phyloP scores from a whole-genome alignment of 2,329 filamentous ascomycete genomes.

The Colletotrichum tofieldiae region DNA sequence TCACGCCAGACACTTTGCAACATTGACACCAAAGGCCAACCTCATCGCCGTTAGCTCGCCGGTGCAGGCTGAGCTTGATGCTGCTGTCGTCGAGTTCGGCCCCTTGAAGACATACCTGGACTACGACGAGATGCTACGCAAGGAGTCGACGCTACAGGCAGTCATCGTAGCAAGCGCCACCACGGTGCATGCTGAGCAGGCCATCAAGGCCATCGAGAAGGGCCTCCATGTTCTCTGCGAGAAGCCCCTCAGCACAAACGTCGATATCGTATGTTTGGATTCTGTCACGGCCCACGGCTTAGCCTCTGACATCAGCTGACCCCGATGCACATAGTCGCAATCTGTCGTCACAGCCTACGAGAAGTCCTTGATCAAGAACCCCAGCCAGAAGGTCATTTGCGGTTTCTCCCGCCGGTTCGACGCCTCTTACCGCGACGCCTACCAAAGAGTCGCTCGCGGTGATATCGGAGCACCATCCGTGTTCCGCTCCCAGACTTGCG shows the following conservation, averaged over 20 bases:
- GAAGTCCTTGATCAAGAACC: slow-evolving; percentile 56
- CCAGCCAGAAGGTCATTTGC: slow-evolving; percentile 74
- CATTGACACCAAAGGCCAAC: slow-evolving; percentile 29
- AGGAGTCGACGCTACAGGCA: slow-evolving; percentile 50
- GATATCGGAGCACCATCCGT: slow-evolving; percentile 73
- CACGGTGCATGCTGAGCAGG: slow-evolving; percentile 71
- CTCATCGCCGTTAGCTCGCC: slow-evolving; percentile 38
- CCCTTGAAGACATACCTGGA: slow-evolving; percentile 30
- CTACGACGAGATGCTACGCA: slow-evolving; percentile 34
- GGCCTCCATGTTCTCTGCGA: slow-evolving; percentile 72
- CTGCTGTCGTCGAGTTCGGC: slow-evolving; percentile 33
- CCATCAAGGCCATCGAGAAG: slow-evolving; percentile 69
- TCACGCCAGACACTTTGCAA: slow-evolving; percentile 37
- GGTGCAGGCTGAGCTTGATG: slow-evolving; percentile 34
- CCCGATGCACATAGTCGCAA: slow-evolving; percentile 62
- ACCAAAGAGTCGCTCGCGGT: slow-evolving; percentile 65
- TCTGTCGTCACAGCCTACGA: slow-evolving; percentile 71
- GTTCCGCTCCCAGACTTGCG: slow-evolving; percentile 77
- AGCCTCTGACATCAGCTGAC: background rate
- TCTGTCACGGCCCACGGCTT: accelerated
- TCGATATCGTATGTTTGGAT: slow-evolving; percentile 67
- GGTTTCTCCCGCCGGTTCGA: slow-evolving; percentile 68
- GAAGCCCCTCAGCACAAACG: slow-evolving; percentile 72
- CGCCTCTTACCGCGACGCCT: slow-evolving; percentile 74
- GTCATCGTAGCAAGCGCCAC: slow-evolving; percentile 61